Evolutionary conservation across 140 eudicot genomes (phyloP), one percentile per base, ranked within the genome.

Genomic region (Cichorium intybus): DNA sequence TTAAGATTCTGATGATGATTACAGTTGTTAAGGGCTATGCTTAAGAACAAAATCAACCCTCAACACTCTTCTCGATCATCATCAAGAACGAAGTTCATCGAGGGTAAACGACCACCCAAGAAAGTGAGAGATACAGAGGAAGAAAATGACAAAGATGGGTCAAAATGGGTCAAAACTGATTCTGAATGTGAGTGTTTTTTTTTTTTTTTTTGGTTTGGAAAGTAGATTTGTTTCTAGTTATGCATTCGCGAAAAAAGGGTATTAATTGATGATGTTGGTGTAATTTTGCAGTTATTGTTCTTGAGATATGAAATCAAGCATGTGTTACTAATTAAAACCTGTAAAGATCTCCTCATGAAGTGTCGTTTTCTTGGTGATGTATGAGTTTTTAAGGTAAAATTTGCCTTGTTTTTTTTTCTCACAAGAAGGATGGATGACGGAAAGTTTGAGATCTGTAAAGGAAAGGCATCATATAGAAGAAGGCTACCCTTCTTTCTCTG

Each of bases 91-190:
- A 87, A 73, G 55, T 72, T 69, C 64, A 37, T 91, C 2, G 95
- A 85, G 80, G 84, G 68, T 33, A 78, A 62, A 73, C 77, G 24
- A 24, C 43, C 52, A 46, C 63, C 71, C 18, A 71, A 66, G 68
- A 79, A 71, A 60, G 71, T 50, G 60, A 66, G 66, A 35, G 64
- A 55, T 34, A 24, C 64, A 17, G 86, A 87, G 31, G 75, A 69
- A 0, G 81, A 79, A 7, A 68, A 71, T 59, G 51, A 78, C 22
- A 69, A 74, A 6, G 91, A 60, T 8, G 79, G 80, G 53, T 75
- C 77, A 35, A 90, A 87, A 84, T 90, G 95, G 97, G 95, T 81
- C 62, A 90, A 84, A 76, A 87, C 95, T 3, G 95, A 90, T 72
- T 90, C 97, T 31, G 97, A 90, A 63, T 90, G 97, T 87, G 70